These are phyloP conservation scores for Collybia sp. DNA, from an alignment of 768 basidiomycete genomes.

Conservation along the genomic window DNA sequence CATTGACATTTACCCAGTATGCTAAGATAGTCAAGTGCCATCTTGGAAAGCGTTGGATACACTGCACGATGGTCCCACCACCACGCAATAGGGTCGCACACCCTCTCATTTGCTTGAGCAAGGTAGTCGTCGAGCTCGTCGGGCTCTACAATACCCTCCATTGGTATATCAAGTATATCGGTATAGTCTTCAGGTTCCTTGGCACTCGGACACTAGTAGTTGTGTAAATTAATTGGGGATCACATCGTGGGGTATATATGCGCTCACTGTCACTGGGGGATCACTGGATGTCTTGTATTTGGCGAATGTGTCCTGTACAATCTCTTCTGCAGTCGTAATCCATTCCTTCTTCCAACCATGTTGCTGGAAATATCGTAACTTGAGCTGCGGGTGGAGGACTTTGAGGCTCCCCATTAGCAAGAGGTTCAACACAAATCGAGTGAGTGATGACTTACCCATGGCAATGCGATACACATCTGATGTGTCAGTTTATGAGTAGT, in stretches of 20 bases:
- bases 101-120: slow-evolving; percentile 8
- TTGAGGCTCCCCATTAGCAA: not conserved
- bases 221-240: not conserved
- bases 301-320: slow-evolving; percentile 15
- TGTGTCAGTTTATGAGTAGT: slow-evolving; percentile 17
- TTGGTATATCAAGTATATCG: not conserved
- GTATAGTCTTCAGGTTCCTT: not conserved
- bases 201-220: not conserved
- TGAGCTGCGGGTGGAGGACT: slow-evolving; percentile 32
- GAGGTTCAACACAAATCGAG: too few species aligned
- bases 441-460: slow-evolving; percentile 17
- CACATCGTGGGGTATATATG: too few species aligned
- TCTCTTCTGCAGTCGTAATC: slow-evolving; percentile 18
- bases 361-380: slow-evolving; percentile 26
- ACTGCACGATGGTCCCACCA: slow-evolving; percentile 9
- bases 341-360: slow-evolving; percentile 22
- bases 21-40: slow-evolving; percentile 22
- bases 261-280: too few species aligned
- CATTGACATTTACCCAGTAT: slow-evolving; percentile 15
- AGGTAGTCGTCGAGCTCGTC: slow-evolving; percentile 19
- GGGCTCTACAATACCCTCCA: too few species aligned
- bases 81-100: slow-evolving; percentile 15
- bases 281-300: not conserved
- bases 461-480: slow-evolving; percentile 19
- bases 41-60: slow-evolving; percentile 16